These are phyloP conservation scores for Puccinia sorghi DNA, from an alignment of 1,284 basidiomycete genomes.

Conservation along the genomic window DNA sequence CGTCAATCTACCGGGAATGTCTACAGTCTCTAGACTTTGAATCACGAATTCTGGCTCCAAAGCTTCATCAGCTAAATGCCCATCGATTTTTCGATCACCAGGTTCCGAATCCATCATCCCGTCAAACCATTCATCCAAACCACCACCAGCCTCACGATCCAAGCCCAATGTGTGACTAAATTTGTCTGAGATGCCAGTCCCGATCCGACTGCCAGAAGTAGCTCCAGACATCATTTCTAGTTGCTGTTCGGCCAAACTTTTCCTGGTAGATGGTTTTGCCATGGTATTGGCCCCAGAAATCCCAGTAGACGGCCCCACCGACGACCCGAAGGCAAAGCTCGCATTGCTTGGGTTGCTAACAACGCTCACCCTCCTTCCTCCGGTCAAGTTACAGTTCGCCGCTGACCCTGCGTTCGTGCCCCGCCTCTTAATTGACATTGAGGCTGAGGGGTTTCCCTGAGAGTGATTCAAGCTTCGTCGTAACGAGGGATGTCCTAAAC, in stretches of 20 bases:
- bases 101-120: conserved; percentile 40
- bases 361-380: conserved; percentile 25
- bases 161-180: background rate
- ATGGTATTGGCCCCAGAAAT: background rate
- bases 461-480: conserved; percentile 47
- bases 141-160: conserved; percentile 31
- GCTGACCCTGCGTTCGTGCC: conserved; percentile 18
- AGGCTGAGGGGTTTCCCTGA: conserved; percentile 34
- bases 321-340: conserved; percentile 42
- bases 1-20: conserved; percentile 37
- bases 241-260: conserved; percentile 42
- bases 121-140: conserved; percentile 48
- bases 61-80: conserved; percentile 43
- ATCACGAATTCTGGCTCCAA: conserved; percentile 49
- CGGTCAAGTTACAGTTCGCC: conserved; percentile 8
- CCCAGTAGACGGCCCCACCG: conserved; percentile 5
- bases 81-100: conserved; percentile 40
- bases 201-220: conserved; percentile 17
- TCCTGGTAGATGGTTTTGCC: conserved; percentile 27
- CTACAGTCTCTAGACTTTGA: conserved; percentile 38
- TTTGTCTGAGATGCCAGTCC: conserved; percentile 21
- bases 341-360: conserved; percentile 47
- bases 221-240: conserved; percentile 46
- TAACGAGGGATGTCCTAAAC: conserved; percentile 41
- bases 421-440: conserved; percentile 24